Evolutionary conservation across 1,139 yeast genomes (phyloP).

Genomic region (Candida sojae): DNA sequence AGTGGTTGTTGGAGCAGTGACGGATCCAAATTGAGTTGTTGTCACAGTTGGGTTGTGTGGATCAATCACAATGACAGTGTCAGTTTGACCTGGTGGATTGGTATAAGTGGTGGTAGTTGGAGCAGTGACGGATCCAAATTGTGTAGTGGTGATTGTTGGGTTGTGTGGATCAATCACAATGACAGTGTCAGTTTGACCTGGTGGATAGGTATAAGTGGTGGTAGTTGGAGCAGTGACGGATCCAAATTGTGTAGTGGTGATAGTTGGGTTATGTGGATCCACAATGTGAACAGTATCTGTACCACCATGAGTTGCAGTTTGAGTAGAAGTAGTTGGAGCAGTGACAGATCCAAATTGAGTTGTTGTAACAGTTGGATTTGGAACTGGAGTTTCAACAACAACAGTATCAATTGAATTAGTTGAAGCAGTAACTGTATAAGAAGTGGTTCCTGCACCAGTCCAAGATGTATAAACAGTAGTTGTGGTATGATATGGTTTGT

Average conservation of each 20-base stretch:
- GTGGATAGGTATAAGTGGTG: slow-evolving; percentile 10
- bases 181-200: slow-evolving; percentile 14
- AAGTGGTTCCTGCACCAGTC: slow-evolving; percentile 15
- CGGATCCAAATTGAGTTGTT: too few relatives aligned
- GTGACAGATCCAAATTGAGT: slow-evolving; percentile 7
- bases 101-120: slow-evolving; percentile 14
- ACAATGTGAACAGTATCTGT: slow-evolving; percentile 21
- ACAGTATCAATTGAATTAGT: slow-evolving; percentile 11
- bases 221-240: background rate
- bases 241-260: background rate
- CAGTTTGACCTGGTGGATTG: slow-evolving; percentile 14
- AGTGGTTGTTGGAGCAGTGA: too few relatives aligned
- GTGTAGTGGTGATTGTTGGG: slow-evolving; percentile 3
- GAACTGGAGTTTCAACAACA: slow-evolving; percentile 16
- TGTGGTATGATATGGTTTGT: slow-evolving; percentile 15
- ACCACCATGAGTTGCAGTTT: slow-evolving; percentile 8
- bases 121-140: slow-evolving; percentile 1
- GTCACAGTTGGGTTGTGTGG: background rate
- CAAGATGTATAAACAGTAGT: slow-evolving; percentile 14
- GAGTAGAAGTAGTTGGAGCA: slow-evolving; percentile 13
- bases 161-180: slow-evolving; percentile 14
- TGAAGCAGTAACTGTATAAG: slow-evolving; percentile 10
- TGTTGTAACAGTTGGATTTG: slow-evolving; percentile 12
- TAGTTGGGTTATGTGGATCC: slow-evolving; percentile 15
- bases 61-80: background rate